phyloP scores from a whole-genome alignment of 352 stramenopile genomes.

The Aphanomyces astaci region DNA sequence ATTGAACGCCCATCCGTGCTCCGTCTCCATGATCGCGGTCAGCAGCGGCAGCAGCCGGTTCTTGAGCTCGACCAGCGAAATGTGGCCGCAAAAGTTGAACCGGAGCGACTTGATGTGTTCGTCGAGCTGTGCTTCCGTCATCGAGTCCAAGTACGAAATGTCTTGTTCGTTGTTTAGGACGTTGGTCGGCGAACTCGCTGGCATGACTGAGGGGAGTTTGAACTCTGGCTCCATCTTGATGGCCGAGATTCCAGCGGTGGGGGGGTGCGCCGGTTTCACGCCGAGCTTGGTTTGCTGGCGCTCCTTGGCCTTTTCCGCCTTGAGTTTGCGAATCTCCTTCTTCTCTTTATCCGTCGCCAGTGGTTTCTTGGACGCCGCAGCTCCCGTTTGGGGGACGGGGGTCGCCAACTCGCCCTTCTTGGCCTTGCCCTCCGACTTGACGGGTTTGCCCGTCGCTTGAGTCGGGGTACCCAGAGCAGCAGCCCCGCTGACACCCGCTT shows the following conservation, averaged over 20 bases:
- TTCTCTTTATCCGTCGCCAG: constrained; percentile 79
- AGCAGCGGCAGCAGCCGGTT: constrained; percentile 75
- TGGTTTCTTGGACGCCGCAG: constrained; percentile 74
- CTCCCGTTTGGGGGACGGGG: not conserved
- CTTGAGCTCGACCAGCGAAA: constrained; percentile 73
- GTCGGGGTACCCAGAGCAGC: not conserved
- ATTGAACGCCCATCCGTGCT: constrained; percentile 89
- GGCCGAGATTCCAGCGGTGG: not conserved
- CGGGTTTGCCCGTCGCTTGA: not conserved
- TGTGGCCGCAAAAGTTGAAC: constrained; percentile 84
- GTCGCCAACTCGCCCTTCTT: not conserved
- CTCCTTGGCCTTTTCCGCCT: constrained; percentile 45
- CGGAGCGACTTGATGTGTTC: constrained; percentile 84
- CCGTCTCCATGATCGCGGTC: constrained; percentile 82
- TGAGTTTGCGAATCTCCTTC: constrained; percentile 51
- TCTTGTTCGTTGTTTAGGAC: constrained; percentile 43
- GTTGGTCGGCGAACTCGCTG: not conserved
- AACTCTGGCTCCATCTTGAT: constrained; percentile 15
- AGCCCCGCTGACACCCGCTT: not conserved
- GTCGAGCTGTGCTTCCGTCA: constrained; percentile 78
- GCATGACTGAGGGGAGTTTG: not conserved
- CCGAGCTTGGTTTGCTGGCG: constrained; percentile 1
- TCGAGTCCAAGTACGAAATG: constrained; percentile 82
- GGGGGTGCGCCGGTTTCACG: not conserved
- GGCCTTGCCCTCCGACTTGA: not conserved